These are phyloP conservation scores for Beverwykella pulmonaria DNA, from an alignment of 495 filamentous ascomycete species.

Conservation along the genomic window DNA sequence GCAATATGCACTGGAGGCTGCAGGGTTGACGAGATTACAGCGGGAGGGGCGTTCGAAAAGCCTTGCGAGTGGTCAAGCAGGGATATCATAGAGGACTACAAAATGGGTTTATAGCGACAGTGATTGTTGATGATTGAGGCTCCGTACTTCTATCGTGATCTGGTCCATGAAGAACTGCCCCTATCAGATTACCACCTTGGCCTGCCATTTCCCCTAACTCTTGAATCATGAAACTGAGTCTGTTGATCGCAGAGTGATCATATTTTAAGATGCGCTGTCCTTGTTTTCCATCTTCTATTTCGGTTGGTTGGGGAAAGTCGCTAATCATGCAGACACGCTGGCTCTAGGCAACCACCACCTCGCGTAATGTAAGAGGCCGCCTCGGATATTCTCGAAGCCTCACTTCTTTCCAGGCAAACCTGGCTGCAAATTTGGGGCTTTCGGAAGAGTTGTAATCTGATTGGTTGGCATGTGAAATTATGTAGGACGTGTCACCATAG, in stretches of 20 bases:
- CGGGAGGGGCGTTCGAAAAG: not conserved
- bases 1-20: not conserved
- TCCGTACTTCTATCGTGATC: not conserved
- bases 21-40: not conserved
- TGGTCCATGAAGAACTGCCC: not conserved
- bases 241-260: not conserved
- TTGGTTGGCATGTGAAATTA: conserved; percentile 15
- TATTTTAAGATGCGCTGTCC: not conserved
- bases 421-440: conserved; percentile 8
- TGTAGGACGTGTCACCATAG: conserved; percentile 69
- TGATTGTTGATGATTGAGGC: not conserved
- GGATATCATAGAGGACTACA: not conserved
- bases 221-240: not conserved
- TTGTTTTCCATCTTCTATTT: not conserved
- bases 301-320: not conserved
- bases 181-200: not conserved
- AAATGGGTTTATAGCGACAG: not conserved
- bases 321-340: not conserved
- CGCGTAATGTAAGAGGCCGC: conserved; percentile 23
- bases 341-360: conserved; percentile 8
- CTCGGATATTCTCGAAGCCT: conserved; percentile 14
- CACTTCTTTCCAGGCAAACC: conserved; percentile 4
- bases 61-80: not conserved
- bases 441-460: not conserved
- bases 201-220: not conserved